Base-by-base conservation (phyloP, 1,284 basidiomycete genomes). In the Peniophora sp. region DNA sequence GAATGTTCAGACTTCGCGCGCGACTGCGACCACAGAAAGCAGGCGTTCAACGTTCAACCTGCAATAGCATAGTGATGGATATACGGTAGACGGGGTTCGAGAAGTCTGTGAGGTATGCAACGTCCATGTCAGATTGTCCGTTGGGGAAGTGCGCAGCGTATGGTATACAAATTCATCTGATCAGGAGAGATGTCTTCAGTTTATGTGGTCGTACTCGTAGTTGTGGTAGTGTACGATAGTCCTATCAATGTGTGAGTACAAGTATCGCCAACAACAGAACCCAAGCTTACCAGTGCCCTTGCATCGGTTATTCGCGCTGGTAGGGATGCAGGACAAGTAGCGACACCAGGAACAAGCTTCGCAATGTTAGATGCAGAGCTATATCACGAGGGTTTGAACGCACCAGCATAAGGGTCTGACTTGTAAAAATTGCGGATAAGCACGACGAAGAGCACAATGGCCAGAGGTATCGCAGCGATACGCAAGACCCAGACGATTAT, bases 301-400 rank as follows among this genome's bases (percentile, higher is more conserved):
- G 61, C 91, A 94, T 55, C 85, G 71, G 58, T 90, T 81, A 61
- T 95, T 95, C 2, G 79, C 69, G 36, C 71, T 68, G 3, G 84
- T 86, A 1, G 93, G 92, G 63, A 92, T 83, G 60, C 93, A 96
- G 1, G 88, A 92, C 2, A 96, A 67, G 66, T 92, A 96, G 49
- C 92, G 79, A 63, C 96, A 98, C 68, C 94, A 91, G 47, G 81
- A 75, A 65, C 95, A 97, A 19, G 92, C n/a, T n/a, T n/a, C n/a
- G n/a, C 91, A 79, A 64, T 14, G n/a, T n/a, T n/a, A n/a, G n/a
- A n/a, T n/a, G n/a, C n/a, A 45, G 50, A 48, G 41, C 47, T 49
- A 24, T 50, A n/a, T n/a, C n/a, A n/a, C n/a, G n/a, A n/a, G n/a
- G 62, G 87, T 88, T n/a, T n/a, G n/a, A n/a, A n/a, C n/a, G n/a